phyloP scores from a whole-genome alignment of 2,329 filamentous ascomycete species.

The Penicillium sp. region DNA sequence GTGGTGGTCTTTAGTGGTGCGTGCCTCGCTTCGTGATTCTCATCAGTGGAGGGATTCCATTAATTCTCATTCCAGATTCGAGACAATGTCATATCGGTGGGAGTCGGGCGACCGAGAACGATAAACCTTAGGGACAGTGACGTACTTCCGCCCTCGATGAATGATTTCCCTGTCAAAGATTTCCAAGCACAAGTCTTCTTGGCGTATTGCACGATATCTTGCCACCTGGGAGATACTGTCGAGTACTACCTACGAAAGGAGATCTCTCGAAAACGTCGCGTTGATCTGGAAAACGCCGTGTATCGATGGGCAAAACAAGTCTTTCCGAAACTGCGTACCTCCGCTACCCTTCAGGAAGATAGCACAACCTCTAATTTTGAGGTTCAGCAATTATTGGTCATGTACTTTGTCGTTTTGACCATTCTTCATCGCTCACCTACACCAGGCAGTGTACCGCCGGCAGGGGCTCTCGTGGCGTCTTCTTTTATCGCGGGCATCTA shows the following conservation, averaged over 20 bases:
- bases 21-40: constrained; percentile 2
- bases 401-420: constrained; percentile 41
- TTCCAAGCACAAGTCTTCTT: constrained; percentile 35
- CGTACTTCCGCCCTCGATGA: constrained; percentile 35
- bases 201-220: constrained; percentile 40
- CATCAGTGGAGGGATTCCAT: not conserved
- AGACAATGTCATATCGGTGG: constrained; percentile 43
- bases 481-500: constrained; percentile 45
- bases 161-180: constrained; percentile 35
- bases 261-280: constrained; percentile 30
- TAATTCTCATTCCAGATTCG: constrained; percentile 23
- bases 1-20: constrained; percentile 47
- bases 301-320: constrained; percentile 42
- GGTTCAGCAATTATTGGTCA: constrained; percentile 34
- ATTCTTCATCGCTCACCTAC: constrained; percentile 39
- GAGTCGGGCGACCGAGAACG: constrained; percentile 41
- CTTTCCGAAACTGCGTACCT: constrained; percentile 21
- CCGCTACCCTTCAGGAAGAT: constrained; percentile 18
- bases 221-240: constrained; percentile 42
- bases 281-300: constrained; percentile 38
- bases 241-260: constrained; percentile 37
- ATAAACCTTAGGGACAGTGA: constrained; percentile 43
- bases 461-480: constrained; percentile 40
- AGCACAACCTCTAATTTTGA: constrained; percentile 28
- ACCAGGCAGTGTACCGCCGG: constrained; percentile 31